Evolutionary conservation across 148 eudicot genomes (phyloP).

Genomic region (Dianthus caryophyllus): DNA sequence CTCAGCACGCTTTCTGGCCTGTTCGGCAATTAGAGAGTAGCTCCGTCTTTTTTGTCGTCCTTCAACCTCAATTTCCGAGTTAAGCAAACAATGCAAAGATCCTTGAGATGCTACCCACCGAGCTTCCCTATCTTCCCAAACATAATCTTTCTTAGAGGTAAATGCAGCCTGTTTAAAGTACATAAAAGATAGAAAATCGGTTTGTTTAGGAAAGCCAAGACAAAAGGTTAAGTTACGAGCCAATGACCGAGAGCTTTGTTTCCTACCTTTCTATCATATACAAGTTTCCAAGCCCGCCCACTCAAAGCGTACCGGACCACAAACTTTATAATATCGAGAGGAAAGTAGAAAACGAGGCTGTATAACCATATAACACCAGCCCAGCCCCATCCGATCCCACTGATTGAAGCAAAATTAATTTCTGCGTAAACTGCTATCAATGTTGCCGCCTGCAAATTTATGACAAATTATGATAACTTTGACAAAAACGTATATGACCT

Average conservation of each 20-base stretch:
- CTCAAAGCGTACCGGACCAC: constrained; percentile 50
- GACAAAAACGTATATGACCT: neutral
- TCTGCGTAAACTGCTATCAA: constrained; percentile 72
- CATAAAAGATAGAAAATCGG: neutral
- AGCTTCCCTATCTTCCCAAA: constrained; percentile 57
- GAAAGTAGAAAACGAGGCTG: constrained; percentile 59
- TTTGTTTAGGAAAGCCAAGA: neutral
- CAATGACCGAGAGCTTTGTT: neutral
- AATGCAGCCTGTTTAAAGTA: constrained; percentile 52
- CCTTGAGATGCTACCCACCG: constrained; percentile 56
- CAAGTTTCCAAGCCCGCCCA: constrained; percentile 61
- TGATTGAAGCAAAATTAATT: constrained; percentile 60
- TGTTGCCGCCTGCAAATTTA: constrained; percentile 52
- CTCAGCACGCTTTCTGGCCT: constrained; percentile 69
- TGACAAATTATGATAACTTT: neutral
- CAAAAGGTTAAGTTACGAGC: neutral
- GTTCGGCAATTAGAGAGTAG: constrained; percentile 55
- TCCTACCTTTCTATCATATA: constrained; percentile 57
- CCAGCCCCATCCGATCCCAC: constrained; percentile 81
- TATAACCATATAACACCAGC: constrained; percentile 77
- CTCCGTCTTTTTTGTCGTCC: constrained; percentile 24
- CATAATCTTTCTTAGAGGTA: constrained; percentile 48
- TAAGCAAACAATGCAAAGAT: constrained; percentile 39
- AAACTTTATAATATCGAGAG: constrained; percentile 65
- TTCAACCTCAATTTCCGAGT: constrained; percentile 33